These are phyloP conservation scores for Metschnikowia cubensis DNA, from an alignment of 805 yeast species.

Conservation along the genomic window DNA sequence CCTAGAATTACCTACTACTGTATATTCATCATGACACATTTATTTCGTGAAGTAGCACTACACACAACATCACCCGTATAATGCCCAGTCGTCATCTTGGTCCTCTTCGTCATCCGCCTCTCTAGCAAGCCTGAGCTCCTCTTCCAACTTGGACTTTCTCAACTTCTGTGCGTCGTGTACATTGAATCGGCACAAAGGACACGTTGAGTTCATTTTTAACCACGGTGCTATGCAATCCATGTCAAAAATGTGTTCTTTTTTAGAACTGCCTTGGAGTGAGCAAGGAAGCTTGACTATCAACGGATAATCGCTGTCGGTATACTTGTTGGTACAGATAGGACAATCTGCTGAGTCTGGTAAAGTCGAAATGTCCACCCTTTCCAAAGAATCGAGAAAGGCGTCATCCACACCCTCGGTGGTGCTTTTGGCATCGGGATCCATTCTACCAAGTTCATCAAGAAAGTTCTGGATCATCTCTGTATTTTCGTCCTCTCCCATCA, in stretches of 20 bases:
- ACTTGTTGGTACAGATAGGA: conserved; percentile 78
- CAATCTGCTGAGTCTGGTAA: conserved; percentile 59
- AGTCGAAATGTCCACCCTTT: conserved; percentile 47
- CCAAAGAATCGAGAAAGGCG: conserved; percentile 69
- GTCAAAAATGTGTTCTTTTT: conserved; percentile 67
- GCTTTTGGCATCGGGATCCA: conserved; percentile 7
- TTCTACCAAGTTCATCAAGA: conserved; percentile 20
- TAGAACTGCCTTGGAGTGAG: conserved; percentile 28
- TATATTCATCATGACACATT: not conserved
- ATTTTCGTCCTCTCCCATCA: conserved; percentile 29
- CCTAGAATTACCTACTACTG: not conserved
- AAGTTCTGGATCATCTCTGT: conserved; percentile 27
- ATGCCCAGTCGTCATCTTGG: conserved; percentile 58
- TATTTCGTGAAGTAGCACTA: not conserved
- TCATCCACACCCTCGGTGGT: conserved; percentile 55
- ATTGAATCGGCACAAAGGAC: conserved; percentile 84
- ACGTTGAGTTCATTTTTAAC: conserved; percentile 68
- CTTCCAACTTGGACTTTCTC: conserved; percentile 29
- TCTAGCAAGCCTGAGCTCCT: conserved; percentile 34
- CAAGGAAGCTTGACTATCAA: conserved; percentile 76
- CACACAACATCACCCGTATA: conserved; percentile 54
- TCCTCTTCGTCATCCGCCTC: conserved; percentile 50
- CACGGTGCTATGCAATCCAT: conserved; percentile 89
- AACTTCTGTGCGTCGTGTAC: conserved; percentile 41
- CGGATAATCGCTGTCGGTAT: conserved; percentile 70